These are phyloP conservation scores for Botryotinia calthae DNA, from an alignment of 2,329 filamentous ascomycete genomes.

Conservation along the genomic window DNA sequence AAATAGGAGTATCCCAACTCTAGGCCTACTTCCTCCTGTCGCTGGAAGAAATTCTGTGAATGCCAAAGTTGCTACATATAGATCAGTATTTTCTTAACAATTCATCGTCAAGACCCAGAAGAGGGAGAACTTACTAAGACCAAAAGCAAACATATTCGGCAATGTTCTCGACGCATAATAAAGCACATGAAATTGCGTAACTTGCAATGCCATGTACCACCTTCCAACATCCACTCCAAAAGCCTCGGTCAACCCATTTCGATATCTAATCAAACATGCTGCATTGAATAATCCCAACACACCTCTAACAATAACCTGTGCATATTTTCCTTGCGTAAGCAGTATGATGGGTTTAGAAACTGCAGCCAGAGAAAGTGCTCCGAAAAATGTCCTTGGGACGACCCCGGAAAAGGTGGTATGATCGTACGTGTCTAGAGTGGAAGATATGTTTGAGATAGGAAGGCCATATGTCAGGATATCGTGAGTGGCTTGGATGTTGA, in stretches of 20 bases:
- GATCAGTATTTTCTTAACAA: conserved; percentile 14
- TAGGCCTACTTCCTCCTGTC: conserved; percentile 42
- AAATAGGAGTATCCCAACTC: conserved; percentile 64
- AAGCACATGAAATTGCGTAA: conserved; percentile 85
- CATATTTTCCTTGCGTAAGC: conserved; percentile 54
- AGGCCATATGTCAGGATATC: conserved; percentile 83
- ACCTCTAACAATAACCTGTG: conserved; percentile 66
- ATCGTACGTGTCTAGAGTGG: conserved; percentile 70
- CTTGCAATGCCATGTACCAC: conserved; percentile 79
- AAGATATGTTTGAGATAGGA: conserved; percentile 54
- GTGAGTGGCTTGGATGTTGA: conserved; percentile 92
- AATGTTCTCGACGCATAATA: conserved; percentile 91
- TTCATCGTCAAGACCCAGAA: not conserved
- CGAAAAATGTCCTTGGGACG: conserved; percentile 87
- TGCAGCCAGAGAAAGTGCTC: conserved; percentile 72
- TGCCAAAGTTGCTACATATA: conserved; percentile 60
- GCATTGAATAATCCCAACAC: conserved; percentile 77
- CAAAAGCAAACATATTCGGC: conserved; percentile 96
- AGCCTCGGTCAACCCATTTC: conserved; percentile 58
- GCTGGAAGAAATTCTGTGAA: conserved; percentile 45
- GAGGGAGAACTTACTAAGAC: conserved; percentile 60
- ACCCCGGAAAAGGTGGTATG: conserved; percentile 88
- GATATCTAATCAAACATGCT: conserved; percentile 63
- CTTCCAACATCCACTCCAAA: conserved; percentile 67
- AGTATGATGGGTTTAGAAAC: conserved; percentile 65